phyloP scores from a whole-genome alignment of 1,284 basidiomycete species.

The Sporisorium exsertum region DNA sequence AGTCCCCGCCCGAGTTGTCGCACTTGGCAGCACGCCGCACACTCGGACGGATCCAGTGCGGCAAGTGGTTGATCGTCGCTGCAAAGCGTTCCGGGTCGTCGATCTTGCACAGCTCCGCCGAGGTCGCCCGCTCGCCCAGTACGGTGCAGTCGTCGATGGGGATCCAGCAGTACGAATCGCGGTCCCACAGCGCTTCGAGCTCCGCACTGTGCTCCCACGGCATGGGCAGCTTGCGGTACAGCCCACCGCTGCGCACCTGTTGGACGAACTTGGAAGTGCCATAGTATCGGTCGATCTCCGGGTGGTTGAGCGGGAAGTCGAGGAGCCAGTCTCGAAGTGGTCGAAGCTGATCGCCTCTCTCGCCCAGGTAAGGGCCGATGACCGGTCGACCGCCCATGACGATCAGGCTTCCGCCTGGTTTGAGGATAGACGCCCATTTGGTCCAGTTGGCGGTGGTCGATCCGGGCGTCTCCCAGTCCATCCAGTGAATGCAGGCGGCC shows the following conservation, averaged over 20 bases:
- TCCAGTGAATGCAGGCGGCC: conserved; percentile 49
- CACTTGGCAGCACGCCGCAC: conserved; percentile 33
- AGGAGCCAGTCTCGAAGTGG: conserved; percentile 45
- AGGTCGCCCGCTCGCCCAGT: conserved; percentile 31
- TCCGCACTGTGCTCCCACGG: conserved; percentile 32
- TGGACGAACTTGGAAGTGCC: neutral
- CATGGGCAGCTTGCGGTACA: conserved; percentile 44
- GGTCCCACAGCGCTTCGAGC: conserved; percentile 37
- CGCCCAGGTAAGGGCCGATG: conserved; percentile 39
- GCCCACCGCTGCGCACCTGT: conserved; percentile 23
- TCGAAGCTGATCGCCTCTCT: conserved; percentile 32
- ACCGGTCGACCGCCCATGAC: conserved; percentile 33
- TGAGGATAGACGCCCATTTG: conserved; percentile 39
- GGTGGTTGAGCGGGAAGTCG: conserved; percentile 28
- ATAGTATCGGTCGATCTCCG: conserved; percentile 30
- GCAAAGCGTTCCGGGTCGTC: conserved; percentile 27
- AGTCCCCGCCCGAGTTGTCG: conserved; percentile 38
- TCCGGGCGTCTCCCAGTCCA: conserved; percentile 41
- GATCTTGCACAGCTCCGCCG: conserved; percentile 17
- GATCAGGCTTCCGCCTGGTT: conserved; percentile 43
- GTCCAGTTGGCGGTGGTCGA: conserved; percentile 28
- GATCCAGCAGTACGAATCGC: conserved; percentile 36
- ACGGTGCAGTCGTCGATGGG: conserved; percentile 46
- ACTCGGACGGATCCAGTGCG: conserved; percentile 28
- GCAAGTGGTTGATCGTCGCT: conserved; percentile 15